Conservation (phyloP, 2,329 filamentous ascomycete genomes). For the Epichloe sibirici region DNA sequence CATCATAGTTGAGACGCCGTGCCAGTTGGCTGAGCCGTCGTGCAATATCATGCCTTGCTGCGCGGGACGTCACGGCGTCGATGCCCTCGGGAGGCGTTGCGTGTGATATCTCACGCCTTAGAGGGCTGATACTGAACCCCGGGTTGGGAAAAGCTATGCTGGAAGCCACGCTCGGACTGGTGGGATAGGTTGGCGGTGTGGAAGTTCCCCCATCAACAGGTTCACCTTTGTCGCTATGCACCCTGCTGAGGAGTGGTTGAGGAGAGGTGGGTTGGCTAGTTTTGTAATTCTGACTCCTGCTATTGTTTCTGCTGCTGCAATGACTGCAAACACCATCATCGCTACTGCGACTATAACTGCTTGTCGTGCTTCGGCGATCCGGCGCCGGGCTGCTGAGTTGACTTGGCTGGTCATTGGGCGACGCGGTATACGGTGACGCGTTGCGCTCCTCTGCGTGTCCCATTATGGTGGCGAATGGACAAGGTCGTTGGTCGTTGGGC, state of each 20-base stretch:
- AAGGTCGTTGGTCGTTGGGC: neutral
- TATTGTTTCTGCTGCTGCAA: conserved; percentile 8
- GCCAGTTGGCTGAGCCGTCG: conserved; percentile 26
- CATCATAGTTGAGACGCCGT: conserved; percentile 23
- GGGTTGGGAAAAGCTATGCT: conserved; percentile 20
- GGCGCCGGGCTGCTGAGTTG: conserved; percentile 6
- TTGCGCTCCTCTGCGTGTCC: conserved; percentile 2
- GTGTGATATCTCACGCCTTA: conserved; percentile 16
- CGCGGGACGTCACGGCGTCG: conserved; percentile 12
- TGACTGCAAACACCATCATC: conserved; percentile 6
- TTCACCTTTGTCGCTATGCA: conserved; percentile 5
- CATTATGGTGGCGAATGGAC: neutral
- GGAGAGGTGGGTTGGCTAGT: conserved; percentile 2
- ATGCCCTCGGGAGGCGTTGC: conserved; percentile 5
- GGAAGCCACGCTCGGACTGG: conserved; percentile 22
- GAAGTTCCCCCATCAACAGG: neutral
- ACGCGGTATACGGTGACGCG: neutral
- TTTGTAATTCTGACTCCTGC: conserved; percentile 2
- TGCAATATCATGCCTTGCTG: conserved; percentile 32
- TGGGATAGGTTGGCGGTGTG: conserved; percentile 19
- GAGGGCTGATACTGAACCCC: conserved; percentile 16
- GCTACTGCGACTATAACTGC: conserved; percentile 8
- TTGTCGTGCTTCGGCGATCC: conserved; percentile 8
- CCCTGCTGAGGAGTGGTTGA: conserved; percentile 1
- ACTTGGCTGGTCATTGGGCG: neutral